Conservation (phyloP, 2,329 filamentous ascomycete genomes). For the Monosporascus sp. region DNA sequence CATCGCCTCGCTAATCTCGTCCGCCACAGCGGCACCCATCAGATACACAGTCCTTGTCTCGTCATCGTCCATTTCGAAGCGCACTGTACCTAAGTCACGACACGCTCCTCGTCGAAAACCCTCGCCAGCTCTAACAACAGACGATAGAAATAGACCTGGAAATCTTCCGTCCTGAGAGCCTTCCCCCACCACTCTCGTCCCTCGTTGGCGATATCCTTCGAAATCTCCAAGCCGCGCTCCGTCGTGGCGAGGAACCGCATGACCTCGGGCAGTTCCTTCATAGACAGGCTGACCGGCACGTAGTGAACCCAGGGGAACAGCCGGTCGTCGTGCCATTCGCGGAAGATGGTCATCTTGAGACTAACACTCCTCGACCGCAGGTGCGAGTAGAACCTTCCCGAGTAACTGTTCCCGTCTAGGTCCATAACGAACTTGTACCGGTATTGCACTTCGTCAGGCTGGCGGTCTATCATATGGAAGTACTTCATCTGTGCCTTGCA, state of each 20-base stretch:
- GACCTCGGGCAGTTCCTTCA: conserved; percentile 48
- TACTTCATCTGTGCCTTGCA: conserved; percentile 31
- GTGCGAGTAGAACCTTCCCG: conserved; percentile 46
- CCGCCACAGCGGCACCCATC: too few relatives aligned
- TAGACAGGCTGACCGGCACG: conserved; percentile 42
- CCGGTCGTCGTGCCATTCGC: conserved; percentile 54
- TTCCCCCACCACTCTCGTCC: conserved; percentile 50
- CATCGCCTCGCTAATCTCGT: too few relatives aligned
- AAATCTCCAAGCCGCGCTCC: conserved; percentile 40
- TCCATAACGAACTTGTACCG: conserved; percentile 41
- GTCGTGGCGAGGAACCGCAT: conserved; percentile 40
- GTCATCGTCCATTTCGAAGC: too few relatives aligned
- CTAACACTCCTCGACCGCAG: conserved; percentile 41
- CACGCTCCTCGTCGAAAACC: conserved; percentile 26
- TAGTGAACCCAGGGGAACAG: conserved; percentile 53
- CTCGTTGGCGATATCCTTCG: conserved; percentile 44
- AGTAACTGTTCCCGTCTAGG: conserved; percentile 51
- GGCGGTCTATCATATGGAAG: conserved; percentile 16
- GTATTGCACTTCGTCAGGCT: conserved; percentile 26
- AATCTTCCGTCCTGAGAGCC: conserved; percentile 52
- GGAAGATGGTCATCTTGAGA: conserved; percentile 46
- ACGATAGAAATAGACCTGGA: conserved; percentile 55
- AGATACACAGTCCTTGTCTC: too few relatives aligned
- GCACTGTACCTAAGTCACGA: background rate
- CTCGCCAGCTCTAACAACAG: conserved; percentile 52